Evolutionary conservation across 1,284 basidiomycete species (phyloP).

Genomic region (Ganoderma lingzhi): DNA sequence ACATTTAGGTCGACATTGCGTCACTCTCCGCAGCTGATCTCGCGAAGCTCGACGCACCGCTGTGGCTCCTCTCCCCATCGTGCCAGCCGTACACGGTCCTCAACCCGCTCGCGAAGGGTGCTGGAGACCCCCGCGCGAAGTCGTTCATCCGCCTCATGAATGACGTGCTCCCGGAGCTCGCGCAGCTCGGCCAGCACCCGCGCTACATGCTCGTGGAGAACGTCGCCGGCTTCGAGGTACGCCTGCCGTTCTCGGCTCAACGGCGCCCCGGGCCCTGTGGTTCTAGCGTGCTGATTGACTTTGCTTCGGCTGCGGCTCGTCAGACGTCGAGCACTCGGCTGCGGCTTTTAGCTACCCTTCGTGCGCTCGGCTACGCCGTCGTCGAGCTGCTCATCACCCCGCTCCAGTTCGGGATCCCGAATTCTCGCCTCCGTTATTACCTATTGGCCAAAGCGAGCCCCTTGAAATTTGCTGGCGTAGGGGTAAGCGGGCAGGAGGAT

Average conservation of each 20-base stretch:
- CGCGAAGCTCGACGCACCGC: slow-evolving; percentile 53
- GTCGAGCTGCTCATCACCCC: slow-evolving; percentile 75
- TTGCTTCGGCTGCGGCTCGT: slow-evolving; percentile 12
- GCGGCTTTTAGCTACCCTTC: slow-evolving; percentile 57
- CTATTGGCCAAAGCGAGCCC: slow-evolving; percentile 67
- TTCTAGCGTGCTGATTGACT: slow-evolving; percentile 8
- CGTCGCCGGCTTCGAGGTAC: slow-evolving; percentile 82
- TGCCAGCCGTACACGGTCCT: slow-evolving; percentile 85
- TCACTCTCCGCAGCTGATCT: slow-evolving; percentile 58
- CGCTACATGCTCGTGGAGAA: slow-evolving; percentile 75
- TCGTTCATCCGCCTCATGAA: slow-evolving; percentile 77
- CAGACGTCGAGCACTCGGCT: slow-evolving; percentile 71
- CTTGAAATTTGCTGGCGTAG: slow-evolving; percentile 37
- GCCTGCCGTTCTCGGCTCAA: slow-evolving; percentile 23
- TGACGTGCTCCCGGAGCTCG: slow-evolving; percentile 69
- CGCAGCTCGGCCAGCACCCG: slow-evolving; percentile 53
- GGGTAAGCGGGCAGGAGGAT: slow-evolving; percentile 20
- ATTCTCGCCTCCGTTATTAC: slow-evolving; percentile 81
- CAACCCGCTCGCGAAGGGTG: slow-evolving; percentile 74
- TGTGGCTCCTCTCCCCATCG: slow-evolving; percentile 81
- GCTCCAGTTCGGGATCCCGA: slow-evolving; percentile 79
- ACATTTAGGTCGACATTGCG: slow-evolving; percentile 66
- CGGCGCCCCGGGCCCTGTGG: not conserved
- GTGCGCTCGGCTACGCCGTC: slow-evolving; percentile 60
- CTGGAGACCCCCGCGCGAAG: slow-evolving; percentile 73